Evolutionary conservation across 2,329 filamentous ascomycete species (phyloP).

Genomic region (Fusarium sp.): DNA sequence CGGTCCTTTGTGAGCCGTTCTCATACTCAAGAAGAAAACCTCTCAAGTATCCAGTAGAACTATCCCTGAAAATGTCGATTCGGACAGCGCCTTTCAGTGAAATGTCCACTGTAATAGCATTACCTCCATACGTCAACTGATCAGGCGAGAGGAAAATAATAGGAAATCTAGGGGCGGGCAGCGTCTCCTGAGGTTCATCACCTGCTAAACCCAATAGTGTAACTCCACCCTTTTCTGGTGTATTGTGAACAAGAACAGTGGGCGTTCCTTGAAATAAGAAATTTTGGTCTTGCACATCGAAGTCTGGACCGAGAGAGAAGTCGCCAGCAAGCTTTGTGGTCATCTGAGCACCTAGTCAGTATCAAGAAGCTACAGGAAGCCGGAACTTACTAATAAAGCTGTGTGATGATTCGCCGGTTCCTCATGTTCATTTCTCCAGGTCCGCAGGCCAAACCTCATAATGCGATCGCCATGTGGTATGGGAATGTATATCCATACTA

Average conservation of each 20-base stretch:
- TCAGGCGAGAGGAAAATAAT: neutral
- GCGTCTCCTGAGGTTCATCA: neutral
- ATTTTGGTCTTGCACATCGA: neutral
- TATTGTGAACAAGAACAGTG: neutral
- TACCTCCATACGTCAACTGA: neutral
- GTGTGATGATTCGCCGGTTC: neutral
- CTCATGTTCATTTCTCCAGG: neutral
- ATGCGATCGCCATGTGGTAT: neutral
- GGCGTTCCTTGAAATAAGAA: neutral
- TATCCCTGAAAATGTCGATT: neutral
- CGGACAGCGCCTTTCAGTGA: neutral
- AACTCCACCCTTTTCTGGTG: neutral
- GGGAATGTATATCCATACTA: neutral
- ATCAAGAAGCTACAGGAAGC: neutral
- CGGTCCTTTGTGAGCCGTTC: neutral
- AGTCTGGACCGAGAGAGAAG: neutral
- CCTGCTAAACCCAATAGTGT: neutral
- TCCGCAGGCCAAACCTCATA: neutral
- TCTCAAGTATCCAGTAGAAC: neutral
- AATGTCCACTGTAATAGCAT: neutral
- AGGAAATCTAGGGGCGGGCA: neutral
- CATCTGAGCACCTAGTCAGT: neutral
- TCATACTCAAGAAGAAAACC: neutral
- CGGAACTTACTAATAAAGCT: neutral
- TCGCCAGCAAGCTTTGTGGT: neutral